phyloP scores from a whole-genome alignment of 108 stramenopile genomes.

The Skeletonema tropicum region DNA sequence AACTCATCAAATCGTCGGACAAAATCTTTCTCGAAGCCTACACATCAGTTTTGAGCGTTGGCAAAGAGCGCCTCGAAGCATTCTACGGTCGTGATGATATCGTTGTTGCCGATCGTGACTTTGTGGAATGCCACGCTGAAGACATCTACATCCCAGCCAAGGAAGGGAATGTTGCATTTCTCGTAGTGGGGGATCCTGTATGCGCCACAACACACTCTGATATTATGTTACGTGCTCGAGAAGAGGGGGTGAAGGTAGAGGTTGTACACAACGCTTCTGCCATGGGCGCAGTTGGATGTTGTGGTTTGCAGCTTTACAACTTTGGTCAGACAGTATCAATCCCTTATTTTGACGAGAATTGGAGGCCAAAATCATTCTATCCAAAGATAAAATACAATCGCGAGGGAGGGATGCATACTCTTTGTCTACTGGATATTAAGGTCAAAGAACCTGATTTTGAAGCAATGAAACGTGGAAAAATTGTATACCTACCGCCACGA shows the following conservation, averaged over 20 bases:
- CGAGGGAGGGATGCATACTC: constrained; percentile 97
- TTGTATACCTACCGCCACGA: constrained; percentile 93
- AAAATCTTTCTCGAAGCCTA: constrained; percentile 96
- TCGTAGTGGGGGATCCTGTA: constrained; percentile 99
- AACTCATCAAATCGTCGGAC: constrained; percentile 87
- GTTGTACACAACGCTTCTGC: constrained; percentile 98
- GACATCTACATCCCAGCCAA: constrained; percentile 86
- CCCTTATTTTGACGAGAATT: constrained; percentile 95
- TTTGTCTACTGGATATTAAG: constrained; percentile 97
- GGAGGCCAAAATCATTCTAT: constrained; percentile 96
- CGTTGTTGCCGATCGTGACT: constrained; percentile 90
- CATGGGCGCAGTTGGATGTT: constrained; percentile 97
- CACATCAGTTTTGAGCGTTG: constrained; percentile 93
- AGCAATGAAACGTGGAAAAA: constrained; percentile 90
- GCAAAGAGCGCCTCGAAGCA: constrained; percentile 82
- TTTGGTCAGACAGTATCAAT: constrained; percentile 99
- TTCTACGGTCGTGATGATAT: constrained; percentile 91
- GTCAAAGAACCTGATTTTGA: constrained; percentile 99
- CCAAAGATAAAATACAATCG: constrained; percentile 95
- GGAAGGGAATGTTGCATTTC: constrained; percentile 86
- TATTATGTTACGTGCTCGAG: constrained; percentile 88
- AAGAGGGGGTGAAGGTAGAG: constrained; percentile 82
- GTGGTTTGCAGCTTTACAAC: constrained; percentile 97
- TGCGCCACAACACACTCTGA: constrained; percentile 98
- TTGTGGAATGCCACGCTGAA: constrained; percentile 96